Evolutionary conservation across 176 grass and related monocot genomes (phyloP).

Genomic region (Carex myosuroides): DNA sequence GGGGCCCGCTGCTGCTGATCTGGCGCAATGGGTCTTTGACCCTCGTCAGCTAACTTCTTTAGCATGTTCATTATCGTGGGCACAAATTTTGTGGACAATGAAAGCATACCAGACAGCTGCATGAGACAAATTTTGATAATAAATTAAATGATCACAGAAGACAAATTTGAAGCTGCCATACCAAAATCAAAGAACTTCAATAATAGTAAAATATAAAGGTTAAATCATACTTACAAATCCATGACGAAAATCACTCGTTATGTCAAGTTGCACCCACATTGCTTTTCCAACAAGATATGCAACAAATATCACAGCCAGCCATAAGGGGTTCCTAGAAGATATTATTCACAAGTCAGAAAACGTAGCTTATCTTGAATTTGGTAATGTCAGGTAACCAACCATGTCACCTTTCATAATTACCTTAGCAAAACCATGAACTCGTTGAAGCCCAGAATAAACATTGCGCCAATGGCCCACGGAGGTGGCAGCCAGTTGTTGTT

Average conservation of each 20-base stretch:
- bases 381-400: not conserved
- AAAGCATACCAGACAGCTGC: constrained; percentile 78
- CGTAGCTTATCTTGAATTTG: not conserved
- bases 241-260: constrained; percentile 65
- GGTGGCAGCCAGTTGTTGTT: constrained; percentile 97
- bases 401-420: constrained; percentile 27
- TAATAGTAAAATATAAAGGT: not conserved
- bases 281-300: constrained; percentile 81
- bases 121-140: not conserved
- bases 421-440: constrained; percentile 96
- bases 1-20: constrained; percentile 35
- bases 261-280: constrained; percentile 85
- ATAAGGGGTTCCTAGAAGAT: constrained; percentile 71
- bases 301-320: constrained; percentile 69
- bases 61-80: constrained; percentile 92
- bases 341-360: constrained; percentile 7
- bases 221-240: constrained; percentile 64
- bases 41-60: constrained; percentile 83
- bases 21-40: constrained; percentile 44
- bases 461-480: constrained; percentile 96
- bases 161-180: not conserved
- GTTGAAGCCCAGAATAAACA: constrained; percentile 86
- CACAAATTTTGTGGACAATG: constrained; percentile 90
- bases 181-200: not conserved
- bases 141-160: not conserved